phyloP scores from a whole-genome alignment of 805 yeast species.

The Torulaspora maleeae region DNA sequence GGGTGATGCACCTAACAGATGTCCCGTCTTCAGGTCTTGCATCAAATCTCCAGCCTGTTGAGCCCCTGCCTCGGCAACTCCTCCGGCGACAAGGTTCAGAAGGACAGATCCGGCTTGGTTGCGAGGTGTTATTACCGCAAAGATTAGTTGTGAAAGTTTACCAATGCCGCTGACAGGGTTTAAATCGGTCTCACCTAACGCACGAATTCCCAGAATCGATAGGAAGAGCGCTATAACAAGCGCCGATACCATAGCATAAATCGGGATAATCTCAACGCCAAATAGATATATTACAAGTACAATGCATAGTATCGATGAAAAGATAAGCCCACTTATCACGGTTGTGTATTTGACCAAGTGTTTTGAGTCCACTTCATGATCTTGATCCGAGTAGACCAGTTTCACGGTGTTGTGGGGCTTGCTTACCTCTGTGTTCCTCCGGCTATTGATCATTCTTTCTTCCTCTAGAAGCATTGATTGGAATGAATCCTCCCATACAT shows the following conservation, averaged over 20 bases:
- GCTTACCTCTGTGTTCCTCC: constrained; percentile 14
- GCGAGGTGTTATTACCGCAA: constrained; percentile 75
- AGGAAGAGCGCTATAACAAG: constrained; percentile 70
- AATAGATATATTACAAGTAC: constrained; percentile 62
- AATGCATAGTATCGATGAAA: constrained; percentile 66
- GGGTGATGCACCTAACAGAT: constrained; percentile 86
- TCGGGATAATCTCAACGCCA: constrained; percentile 59
- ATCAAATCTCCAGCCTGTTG: constrained; percentile 98
- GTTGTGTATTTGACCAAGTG: constrained; percentile 49
- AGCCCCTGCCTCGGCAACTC: constrained; percentile 97
- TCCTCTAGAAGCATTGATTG: constrained; percentile 35
- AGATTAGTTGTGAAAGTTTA: constrained; percentile 81
- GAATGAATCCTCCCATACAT: constrained; percentile 30
- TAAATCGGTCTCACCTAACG: constrained; percentile 93
- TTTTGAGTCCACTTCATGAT: constrained; percentile 39
- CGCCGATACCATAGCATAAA: constrained; percentile 64
- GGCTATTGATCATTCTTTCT: constrained; percentile 28
- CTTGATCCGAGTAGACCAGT: constrained; percentile 30
- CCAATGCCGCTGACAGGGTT: constrained; percentile 98
- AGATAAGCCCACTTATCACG: constrained; percentile 55
- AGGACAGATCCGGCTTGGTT: constrained; percentile 75
- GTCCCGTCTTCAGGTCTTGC: constrained; percentile 97
- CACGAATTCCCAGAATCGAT: constrained; percentile 84
- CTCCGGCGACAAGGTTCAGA: constrained; percentile 89
- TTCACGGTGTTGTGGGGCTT: constrained; percentile 27